phyloP scores from a whole-genome alignment of 2,329 filamentous ascomycete species.

The Aspergillus tubingensis region DNA sequence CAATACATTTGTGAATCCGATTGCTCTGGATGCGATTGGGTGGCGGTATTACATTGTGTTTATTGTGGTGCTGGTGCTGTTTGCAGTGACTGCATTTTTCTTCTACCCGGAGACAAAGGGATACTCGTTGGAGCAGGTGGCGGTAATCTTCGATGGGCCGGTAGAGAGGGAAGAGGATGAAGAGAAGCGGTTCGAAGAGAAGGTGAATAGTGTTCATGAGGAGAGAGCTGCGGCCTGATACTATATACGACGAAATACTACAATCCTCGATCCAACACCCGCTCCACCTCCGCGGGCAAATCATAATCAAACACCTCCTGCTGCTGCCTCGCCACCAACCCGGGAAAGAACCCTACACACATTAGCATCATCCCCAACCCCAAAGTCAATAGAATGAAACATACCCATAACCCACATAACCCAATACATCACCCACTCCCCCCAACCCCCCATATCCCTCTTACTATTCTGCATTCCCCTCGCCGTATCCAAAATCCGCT shows the following conservation, averaged over 20 bases:
- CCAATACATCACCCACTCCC: constrained; percentile 43
- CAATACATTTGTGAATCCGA: constrained; percentile 26
- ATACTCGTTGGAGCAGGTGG: constrained; percentile 17
- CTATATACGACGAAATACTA: background rate
- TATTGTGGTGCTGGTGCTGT: constrained; percentile 14
- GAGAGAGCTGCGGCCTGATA: background rate
- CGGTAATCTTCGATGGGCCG: constrained; percentile 15
- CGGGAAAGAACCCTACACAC: constrained; percentile 26
- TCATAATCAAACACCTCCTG: constrained; percentile 29
- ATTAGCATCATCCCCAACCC: background rate
- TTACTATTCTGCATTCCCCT: constrained; percentile 39
- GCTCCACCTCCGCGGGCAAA: constrained; percentile 26
- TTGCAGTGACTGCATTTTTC: constrained; percentile 10
- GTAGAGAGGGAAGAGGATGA: background rate
- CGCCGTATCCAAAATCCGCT: constrained; percentile 34
- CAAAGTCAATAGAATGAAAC: background rate
- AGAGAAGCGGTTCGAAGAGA: background rate
- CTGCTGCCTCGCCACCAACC: constrained; percentile 16
- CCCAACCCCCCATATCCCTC: constrained; percentile 32
- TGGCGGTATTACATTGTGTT: constrained; percentile 30
- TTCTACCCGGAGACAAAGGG: constrained; percentile 20
- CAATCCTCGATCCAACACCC: constrained; percentile 3
- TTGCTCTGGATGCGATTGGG: constrained; percentile 23
- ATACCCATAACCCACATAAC: constrained; percentile 40
- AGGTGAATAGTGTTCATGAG: background rate